Percentiles rank a stretch among this genome's conserved stretches.
These are phyloP conservation scores for Straminergon stramineum DNA, from an alignment of 225 moss, liverwort and hornwort genomes.

Conservation along the genomic window DNA sequence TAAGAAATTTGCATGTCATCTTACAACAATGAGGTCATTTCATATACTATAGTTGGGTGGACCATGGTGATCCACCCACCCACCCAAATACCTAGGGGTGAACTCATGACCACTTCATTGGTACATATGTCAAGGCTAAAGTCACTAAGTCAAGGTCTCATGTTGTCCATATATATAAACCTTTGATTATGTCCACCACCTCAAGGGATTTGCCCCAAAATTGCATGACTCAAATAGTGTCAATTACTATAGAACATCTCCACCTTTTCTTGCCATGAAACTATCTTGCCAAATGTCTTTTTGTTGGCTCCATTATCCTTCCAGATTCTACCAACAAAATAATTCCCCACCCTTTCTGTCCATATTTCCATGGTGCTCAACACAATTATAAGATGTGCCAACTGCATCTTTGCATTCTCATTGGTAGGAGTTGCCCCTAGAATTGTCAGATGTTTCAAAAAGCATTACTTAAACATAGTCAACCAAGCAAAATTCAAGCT, in stretches of 20 bases:
- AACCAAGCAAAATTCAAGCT: background rate
- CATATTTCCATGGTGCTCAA: fast-evolving
- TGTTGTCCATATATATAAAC: background rate
- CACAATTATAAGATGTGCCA: background rate
- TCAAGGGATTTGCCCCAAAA: fast-evolving
- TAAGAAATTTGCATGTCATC: background rate
- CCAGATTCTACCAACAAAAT: fast-evolving
- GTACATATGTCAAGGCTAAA: background rate
- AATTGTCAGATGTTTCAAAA: background rate
- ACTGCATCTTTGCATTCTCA: background rate
- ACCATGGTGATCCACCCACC: fast-evolving
- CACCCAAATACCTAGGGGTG: fast-evolving
- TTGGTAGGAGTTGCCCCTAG: background rate
- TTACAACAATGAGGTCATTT: background rate
- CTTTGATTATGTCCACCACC: background rate
- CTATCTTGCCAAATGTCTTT: background rate
- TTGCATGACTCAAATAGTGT: no score
- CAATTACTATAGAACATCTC: background rate
- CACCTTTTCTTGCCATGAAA: fast-evolving
- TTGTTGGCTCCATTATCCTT: fast-evolving
- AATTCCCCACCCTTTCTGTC: background rate
- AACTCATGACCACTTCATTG: background rate
- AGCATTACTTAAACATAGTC: background rate
- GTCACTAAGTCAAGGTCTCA: background rate
- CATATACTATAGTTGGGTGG: background rate